phyloP scores from a whole-genome alignment of 2,329 filamentous ascomycete genomes.

The Hypocreales sp. region DNA sequence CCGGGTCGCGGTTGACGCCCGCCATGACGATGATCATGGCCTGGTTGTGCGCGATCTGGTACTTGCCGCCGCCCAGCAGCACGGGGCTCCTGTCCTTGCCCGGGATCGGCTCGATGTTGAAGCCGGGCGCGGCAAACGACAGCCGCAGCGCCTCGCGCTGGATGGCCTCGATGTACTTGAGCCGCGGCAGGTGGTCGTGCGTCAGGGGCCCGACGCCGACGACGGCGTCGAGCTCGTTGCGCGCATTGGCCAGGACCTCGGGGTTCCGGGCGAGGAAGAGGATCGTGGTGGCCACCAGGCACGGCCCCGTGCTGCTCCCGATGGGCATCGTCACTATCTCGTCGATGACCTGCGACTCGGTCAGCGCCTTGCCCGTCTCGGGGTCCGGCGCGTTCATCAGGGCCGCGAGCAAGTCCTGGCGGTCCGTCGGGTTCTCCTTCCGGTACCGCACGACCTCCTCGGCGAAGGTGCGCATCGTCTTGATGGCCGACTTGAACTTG shows the following conservation, averaged over 20 bases:
- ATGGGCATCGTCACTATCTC: constrained; percentile 56
- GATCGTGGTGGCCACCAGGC: constrained; percentile 27
- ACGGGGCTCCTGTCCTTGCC: constrained; percentile 26
- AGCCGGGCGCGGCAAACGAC: constrained; percentile 35
- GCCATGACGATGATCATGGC: constrained; percentile 32
- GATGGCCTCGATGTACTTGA: constrained; percentile 38
- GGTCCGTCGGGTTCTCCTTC: constrained; percentile 33
- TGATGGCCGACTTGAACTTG: constrained; percentile 38
- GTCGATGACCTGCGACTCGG: constrained; percentile 45
- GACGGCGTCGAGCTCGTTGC: constrained; percentile 37
- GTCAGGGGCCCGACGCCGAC: constrained; percentile 27
- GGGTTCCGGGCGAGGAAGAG: constrained; percentile 37
- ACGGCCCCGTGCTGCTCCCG: constrained; percentile 33
- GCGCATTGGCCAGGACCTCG: constrained; percentile 27
- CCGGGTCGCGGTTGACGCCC: constrained; percentile 32
- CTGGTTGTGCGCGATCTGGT: constrained; percentile 31
- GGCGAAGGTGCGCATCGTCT: constrained; percentile 37
- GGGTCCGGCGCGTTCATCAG: constrained; percentile 45
- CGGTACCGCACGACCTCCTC: constrained; percentile 41
- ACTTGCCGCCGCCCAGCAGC: constrained; percentile 30
- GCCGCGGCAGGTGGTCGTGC: constrained; percentile 30
- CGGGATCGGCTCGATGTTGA: constrained; percentile 34
- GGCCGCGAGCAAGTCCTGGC: constrained; percentile 45
- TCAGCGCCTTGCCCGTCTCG: constrained; percentile 41
- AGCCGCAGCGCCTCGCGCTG: constrained; percentile 39